phyloP scores from a whole-genome alignment of 306 rosid species.

The Quercus bicolor region DNA sequence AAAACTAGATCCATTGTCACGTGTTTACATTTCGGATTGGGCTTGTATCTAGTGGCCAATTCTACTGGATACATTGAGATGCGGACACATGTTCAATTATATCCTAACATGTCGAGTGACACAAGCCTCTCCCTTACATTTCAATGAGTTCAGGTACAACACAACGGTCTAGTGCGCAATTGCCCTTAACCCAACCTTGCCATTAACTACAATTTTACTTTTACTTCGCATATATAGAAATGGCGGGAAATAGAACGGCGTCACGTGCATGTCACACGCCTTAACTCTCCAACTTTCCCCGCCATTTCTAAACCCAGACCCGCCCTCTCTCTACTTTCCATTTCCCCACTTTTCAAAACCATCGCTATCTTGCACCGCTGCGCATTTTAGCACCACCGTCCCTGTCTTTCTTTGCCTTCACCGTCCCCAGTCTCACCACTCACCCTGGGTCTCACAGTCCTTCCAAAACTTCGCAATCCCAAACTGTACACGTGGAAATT shows the following conservation, averaged over 20 bases:
- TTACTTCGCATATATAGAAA: background rate
- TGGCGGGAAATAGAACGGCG: constrained; percentile 38
- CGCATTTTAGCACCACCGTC: background rate
- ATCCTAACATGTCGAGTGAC: too few species aligned
- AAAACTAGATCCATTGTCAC: too few species aligned
- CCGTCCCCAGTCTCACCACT: background rate
- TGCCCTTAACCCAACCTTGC: too few species aligned
- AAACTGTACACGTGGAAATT: constrained; percentile 22
- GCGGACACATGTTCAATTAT: too few species aligned
- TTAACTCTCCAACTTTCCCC: constrained; percentile 4
- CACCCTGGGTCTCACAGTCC: background rate
- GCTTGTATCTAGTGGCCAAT: too few species aligned
- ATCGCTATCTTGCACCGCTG: background rate
- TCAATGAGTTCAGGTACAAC: too few species aligned
- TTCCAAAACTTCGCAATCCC: background rate
- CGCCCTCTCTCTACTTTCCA: background rate
- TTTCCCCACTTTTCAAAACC: background rate
- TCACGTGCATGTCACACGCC: constrained; percentile 11
- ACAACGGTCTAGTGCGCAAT: too few species aligned
- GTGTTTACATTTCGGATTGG: too few species aligned
- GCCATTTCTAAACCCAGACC: background rate
- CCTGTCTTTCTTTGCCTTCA: too few species aligned
- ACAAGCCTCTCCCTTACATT: too few species aligned
- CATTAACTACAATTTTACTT: too few species aligned
- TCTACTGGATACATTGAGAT: too few species aligned